Base-by-base conservation (phyloP, 768 basidiomycete genomes). In the Phaeolepiota aurea region DNA sequence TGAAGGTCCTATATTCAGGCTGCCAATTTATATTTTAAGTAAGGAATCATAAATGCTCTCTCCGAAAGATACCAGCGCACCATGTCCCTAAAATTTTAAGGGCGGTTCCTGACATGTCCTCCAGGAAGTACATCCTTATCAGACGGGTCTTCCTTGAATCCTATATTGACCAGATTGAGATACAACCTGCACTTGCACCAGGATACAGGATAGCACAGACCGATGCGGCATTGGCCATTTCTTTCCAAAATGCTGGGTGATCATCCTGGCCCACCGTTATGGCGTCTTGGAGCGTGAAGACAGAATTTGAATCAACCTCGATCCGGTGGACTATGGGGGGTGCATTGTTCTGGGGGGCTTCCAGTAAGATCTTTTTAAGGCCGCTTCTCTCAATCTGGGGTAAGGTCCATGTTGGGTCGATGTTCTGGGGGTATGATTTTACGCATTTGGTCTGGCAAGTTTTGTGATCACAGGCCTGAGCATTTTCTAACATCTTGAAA, bases 81-180 rank as follows among this genome's bases (percentile, higher is more conserved):
- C 46, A 69, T 9, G 66, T 58, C 11, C 76, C 76, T 1, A 77
- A 53, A 68, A 76, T 76, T 49, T 72, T 67, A 23, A 77, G 44
- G 12, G 74, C 64, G 3, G 67, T 62, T 2, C 67, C 64, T 0
- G 66, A 63, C 57, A 77, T 54, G 44, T 69, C 63, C 28, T 73
- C 63, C 1, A 77, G 56, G 45, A 77, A 77, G 4, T 76, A 34
- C 1, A 65, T 65, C 13, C 72, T 63, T 12, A 74, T 61, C 10
- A 70, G 64, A 59, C 60, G 35, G 59, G n/a, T 3, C 19, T 32
- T 20, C 23, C 42, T 40, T 48, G 21, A 31, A 40, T 14, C 38
- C 22, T 14, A 32, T 12, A 36, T 18, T 28, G 15, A 19, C 15
- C n/a, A 32, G 20, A 28, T 3, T n/a, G 28, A 41, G 21, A 9